phyloP scores from a whole-genome alignment of 2,329 filamentous ascomycete species.

The Bipolaris cookei region DNA sequence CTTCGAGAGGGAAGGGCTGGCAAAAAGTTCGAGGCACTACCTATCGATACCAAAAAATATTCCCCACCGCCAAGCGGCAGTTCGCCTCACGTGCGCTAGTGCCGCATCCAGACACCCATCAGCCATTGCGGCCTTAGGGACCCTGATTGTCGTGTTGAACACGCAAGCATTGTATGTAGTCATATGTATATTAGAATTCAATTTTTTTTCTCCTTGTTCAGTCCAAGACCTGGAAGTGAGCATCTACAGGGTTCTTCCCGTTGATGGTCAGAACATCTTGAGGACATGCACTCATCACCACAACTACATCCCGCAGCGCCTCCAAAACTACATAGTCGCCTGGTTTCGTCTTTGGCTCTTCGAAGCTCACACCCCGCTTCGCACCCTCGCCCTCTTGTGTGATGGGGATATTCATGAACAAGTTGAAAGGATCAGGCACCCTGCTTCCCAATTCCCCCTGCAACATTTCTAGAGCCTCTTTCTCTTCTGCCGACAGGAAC shows the following conservation, averaged over 20 bases:
- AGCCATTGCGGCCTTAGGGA: background rate
- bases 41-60: conserved; percentile 21
- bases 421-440: conserved; percentile 45
- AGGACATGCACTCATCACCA: conserved; percentile 57
- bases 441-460: conserved; percentile 33
- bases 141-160: background rate
- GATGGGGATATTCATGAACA: conserved; percentile 56
- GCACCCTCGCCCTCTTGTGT: conserved; percentile 48
- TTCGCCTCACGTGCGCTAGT: conserved; percentile 19
- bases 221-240: conserved; percentile 48
- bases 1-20: conserved; percentile 17
- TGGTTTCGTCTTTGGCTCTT: conserved; percentile 48
- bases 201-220: conserved; percentile 2
- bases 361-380: conserved; percentile 47
- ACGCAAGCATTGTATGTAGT: too few species aligned
- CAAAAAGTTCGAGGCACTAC: conserved; percentile 21
- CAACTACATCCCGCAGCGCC: conserved; percentile 54
- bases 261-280: conserved; percentile 55
- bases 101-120: conserved; percentile 1
- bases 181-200: background rate
- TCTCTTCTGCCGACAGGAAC: conserved; percentile 18
- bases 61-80: conserved; percentile 19
- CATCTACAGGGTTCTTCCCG: conserved; percentile 52
- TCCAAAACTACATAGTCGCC: conserved; percentile 54
- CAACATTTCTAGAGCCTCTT: conserved; percentile 29